Evolutionary conservation across 176 grass and related monocot genomes (phyloP), one percentile per base, ranked within the genome.

Genomic region (Dactylis glomerata): DNA sequence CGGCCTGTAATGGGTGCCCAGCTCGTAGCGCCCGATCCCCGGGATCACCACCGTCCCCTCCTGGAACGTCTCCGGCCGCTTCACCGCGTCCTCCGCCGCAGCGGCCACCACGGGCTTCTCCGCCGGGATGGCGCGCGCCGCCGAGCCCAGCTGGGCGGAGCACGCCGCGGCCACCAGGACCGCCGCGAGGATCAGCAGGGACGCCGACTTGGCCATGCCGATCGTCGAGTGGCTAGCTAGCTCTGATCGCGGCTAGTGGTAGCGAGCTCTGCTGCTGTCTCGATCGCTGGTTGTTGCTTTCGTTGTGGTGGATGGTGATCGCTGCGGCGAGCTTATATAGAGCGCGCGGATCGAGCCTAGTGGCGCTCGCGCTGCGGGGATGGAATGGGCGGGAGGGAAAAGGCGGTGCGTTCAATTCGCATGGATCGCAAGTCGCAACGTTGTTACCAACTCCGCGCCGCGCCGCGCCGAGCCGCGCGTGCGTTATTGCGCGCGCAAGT

Each of bases 41-140:
- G 95, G 95, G 84, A 95, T 87, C 73, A 78, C 2, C 51, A 90
- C 87, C 24, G 87, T 87, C 59, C 80, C 85, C 81, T 96, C 91
- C n/a, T 93, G 71, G 5, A 89, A 0, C 63, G 67, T 87, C n/a
- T 87, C 89, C 57, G 75, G 74, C 10, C 3, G 37, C 80, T 87
- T 87, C 75, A 87, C 89, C 8, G 17, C 68, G 5, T 46, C 80
- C 42, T 45, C 75, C 20, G 42, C 23, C 61, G 42, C 61, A 34
- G 47, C 50, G 1, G 13, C 32, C 3, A 59, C 38, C 27, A 47
- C 7, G 2, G 76, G 2, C 65, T 83, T 55, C 64, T 30, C 83
- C 0, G 28, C 58, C n/a, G 86, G 88, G 38, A 84, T 59, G 49
- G 19, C n/a, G 47, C 91, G 91, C 68, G 81, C 84, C 52, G 93